phyloP scores from a whole-genome alignment of 108 stramenopile species.

The Parmales sp. region DNA sequence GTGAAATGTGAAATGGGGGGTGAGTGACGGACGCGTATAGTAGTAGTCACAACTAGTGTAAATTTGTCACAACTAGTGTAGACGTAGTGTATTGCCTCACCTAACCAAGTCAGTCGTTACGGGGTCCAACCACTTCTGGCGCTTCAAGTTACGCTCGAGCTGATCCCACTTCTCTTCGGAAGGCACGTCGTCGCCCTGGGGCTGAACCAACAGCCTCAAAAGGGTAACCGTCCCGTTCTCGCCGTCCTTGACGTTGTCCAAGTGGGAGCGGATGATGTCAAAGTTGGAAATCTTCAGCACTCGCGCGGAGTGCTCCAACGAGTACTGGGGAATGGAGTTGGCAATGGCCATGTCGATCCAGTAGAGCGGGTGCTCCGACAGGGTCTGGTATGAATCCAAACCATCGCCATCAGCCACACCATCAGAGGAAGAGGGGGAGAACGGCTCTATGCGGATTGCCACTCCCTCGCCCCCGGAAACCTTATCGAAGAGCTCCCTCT shows the following conservation, averaged over 20 bases:
- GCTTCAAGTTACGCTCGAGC: constrained; percentile 59
- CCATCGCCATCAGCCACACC: constrained; percentile 4
- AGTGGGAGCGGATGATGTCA: constrained; percentile 75
- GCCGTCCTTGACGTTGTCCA: constrained; percentile 79
- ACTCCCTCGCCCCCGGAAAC: constrained; percentile 77
- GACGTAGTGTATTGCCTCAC: too few species aligned
- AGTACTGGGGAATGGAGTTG: constrained; percentile 75
- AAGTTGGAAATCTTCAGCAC: constrained; percentile 68
- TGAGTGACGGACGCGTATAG: not conserved
- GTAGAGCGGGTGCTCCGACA: constrained; percentile 17
- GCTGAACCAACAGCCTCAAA: constrained; percentile 66
- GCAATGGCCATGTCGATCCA: constrained; percentile 87
- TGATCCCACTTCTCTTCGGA: not conserved
- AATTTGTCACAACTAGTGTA: not conserved
- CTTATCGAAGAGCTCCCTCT: constrained; percentile 60
- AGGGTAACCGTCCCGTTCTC: constrained; percentile 83
- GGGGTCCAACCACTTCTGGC: constrained; percentile 82
- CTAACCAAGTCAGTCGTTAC: constrained; percentile 73
- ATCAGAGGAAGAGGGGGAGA: not conserved
- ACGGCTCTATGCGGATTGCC: constrained; percentile 34
- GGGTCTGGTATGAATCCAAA: not conserved
- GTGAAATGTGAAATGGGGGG: not conserved
- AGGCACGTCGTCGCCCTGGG: constrained; percentile 24
- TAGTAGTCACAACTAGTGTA: not conserved
- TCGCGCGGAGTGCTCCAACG: constrained; percentile 68